Conservation (phyloP, 1,284 basidiomycete genomes). For the Malassezia slooffiae region DNA sequence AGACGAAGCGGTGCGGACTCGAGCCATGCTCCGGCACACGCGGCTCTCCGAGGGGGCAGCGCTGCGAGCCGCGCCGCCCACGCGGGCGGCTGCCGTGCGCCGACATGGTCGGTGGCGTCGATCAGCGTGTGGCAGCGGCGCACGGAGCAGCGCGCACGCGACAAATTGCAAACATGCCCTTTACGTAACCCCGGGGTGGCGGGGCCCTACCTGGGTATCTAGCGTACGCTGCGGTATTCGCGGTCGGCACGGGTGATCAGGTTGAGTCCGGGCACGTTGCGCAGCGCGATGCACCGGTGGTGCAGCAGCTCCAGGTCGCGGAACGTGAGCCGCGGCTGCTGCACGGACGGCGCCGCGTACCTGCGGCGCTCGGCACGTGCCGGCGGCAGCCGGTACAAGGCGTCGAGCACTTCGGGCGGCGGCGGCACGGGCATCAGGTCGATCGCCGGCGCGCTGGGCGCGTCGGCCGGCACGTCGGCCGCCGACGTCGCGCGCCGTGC, state of each 20-base stretch:
- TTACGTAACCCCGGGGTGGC: neutral
- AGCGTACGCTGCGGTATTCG: slow-evolving; percentile 2
- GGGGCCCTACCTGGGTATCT: neutral
- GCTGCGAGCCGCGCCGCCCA: neutral
- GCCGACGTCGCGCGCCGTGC: neutral
- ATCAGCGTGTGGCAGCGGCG: neutral
- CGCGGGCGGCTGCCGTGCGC: neutral
- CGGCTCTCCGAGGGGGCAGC: neutral
- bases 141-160: neutral
- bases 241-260: slow-evolving; percentile 15
- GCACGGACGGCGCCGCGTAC: neutral
- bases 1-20: slow-evolving; percentile 4
- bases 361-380: too few relatives aligned
- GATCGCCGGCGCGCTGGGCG: neutral
- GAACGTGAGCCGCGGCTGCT: slow-evolving; percentile 19
- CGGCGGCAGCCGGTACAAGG: slow-evolving; percentile 1
- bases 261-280: slow-evolving; percentile 3
- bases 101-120: neutral
- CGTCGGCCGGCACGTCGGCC: neutral
- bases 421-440: slow-evolving; percentile 10
- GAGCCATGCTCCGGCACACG: neutral
- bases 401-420: neutral
- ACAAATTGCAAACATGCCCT: neutral
- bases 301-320: slow-evolving; percentile 30
- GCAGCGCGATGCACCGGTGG: slow-evolving; percentile 25